Conservation (phyloP, 2,329 filamentous ascomycete genomes). For the Cyphellophora europaea region DNA sequence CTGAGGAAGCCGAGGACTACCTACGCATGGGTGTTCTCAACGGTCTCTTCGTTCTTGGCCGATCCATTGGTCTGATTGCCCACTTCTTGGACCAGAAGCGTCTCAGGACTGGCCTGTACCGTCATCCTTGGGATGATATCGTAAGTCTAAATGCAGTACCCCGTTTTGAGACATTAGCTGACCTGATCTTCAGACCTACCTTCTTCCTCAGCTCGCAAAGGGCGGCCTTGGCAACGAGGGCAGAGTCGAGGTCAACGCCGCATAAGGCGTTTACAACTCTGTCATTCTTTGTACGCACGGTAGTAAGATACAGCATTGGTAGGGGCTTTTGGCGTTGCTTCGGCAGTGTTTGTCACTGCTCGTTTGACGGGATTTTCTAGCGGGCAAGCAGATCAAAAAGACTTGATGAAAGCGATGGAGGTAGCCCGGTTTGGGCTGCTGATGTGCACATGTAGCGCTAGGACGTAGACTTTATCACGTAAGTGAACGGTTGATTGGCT, state of each 20-base stretch:
- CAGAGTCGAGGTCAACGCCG: conserved; percentile 66
- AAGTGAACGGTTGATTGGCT: too few relatives aligned
- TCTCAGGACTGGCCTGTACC: conserved; percentile 94
- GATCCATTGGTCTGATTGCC: conserved; percentile 97
- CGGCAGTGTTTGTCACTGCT: too few relatives aligned
- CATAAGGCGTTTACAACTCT: not conserved
- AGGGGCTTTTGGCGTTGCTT: too few relatives aligned
- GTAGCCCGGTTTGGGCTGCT: too few relatives aligned
- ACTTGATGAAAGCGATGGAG: too few relatives aligned
- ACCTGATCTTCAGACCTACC: conserved; percentile 19
- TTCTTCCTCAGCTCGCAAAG: conserved; percentile 70
- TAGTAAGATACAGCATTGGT: too few relatives aligned
- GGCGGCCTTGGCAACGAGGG: conserved; percentile 67
- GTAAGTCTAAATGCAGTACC: not conserved
- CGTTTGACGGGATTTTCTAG: too few relatives aligned
- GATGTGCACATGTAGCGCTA: too few relatives aligned
- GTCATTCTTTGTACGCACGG: not conserved
- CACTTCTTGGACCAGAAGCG: conserved; percentile 99
- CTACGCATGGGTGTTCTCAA: conserved; percentile 98
- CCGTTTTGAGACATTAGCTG: not conserved
- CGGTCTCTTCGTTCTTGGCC: conserved; percentile 95
- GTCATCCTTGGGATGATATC: conserved; percentile 98
- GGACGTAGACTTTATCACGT: too few relatives aligned
- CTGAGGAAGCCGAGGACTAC: conserved; percentile 97
- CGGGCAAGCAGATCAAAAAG: too few relatives aligned